A percentile compares a stretch with the other conserved stretches of the same genome.
Conservation (phyloP, 192 early-diverging fungal genomes). For the Backusella psychrophila region DNA sequence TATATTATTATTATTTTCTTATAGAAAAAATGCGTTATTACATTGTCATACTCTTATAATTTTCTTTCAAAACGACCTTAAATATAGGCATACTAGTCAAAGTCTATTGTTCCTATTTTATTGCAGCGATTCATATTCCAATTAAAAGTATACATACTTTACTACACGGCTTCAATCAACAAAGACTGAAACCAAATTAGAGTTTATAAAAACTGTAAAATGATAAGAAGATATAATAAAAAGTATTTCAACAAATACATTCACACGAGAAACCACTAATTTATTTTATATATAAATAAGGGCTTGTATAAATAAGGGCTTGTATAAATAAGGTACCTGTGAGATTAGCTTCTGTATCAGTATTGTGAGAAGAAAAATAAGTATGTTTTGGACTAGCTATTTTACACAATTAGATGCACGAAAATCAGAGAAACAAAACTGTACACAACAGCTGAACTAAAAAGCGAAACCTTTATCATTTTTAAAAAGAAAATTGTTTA, state of each 20-base stretch:
- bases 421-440: not conserved
- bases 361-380: not conserved
- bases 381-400: not conserved
- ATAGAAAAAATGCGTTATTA: not conserved
- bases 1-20: not conserved
- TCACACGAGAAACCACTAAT: not conserved
- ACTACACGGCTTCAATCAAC: not conserved
- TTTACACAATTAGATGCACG: not conserved
- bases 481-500: not conserved
- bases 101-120: not conserved
- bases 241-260: not conserved
- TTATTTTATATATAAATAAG: too few species aligned
- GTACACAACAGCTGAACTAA: not conserved
- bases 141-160: not conserved
- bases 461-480: not conserved
- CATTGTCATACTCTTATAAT: not conserved
- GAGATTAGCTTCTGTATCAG: not conserved
- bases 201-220: not conserved
- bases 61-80: not conserved
- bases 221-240: not conserved
- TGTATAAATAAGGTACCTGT: not conserved
- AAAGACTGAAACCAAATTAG: not conserved
- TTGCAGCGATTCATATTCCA: not conserved
- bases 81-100: not conserved
- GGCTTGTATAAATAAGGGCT: not conserved